Evolutionary conservation across 1,284 basidiomycete genomes (phyloP), one percentile per base, ranked within the genome.

Genomic region (Leccinum pseudoinsigne): DNA sequence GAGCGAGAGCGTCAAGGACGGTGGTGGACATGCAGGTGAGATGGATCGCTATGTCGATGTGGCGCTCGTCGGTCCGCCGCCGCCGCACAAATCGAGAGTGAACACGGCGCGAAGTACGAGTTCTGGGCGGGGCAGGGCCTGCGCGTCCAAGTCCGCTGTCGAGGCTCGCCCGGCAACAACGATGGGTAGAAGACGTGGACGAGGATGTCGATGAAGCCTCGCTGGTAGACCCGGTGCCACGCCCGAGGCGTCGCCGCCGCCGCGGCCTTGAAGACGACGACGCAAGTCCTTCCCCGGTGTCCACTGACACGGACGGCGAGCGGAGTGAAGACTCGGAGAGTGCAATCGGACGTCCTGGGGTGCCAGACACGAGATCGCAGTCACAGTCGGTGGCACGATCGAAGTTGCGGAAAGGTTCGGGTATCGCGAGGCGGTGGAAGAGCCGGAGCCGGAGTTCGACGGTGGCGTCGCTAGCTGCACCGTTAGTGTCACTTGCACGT

Each of bases 61-160:
- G 18, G 45, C 11, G 23, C 40, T 58, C 28, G 14, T 28, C 31
- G 54, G 31, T 55, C 54, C n/a, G 54, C 16, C 54, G 21, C 38
- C 40, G 10, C 21, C 16, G 23, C 55, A 38, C 40, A 67, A 36
- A 55, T 2, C 61, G 45, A 36, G 23, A 5, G 16, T 79, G 78
- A 64, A 71, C 16, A 76, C 79, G 60, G 36, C 60, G 14, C 51
- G 75, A 38, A 76, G 72, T 63, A 45, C 76, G 62, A 77, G 72
- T 4, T 42, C 50, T 0, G 72, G 66, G 2, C 60, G 31, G 71
- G 18, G 69, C 62, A 10, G 74, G 79, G 2, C 74, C 69, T 38
- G 76, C 79, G 7, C 78, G 83, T 51, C 88, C 86, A 4, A 89
- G 87, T 64, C 89, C 89, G 16, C 71, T 90, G 8, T 90, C 87